Base-by-base conservation (phyloP, 345 rosid species). In the Balakata baccata region DNA sequence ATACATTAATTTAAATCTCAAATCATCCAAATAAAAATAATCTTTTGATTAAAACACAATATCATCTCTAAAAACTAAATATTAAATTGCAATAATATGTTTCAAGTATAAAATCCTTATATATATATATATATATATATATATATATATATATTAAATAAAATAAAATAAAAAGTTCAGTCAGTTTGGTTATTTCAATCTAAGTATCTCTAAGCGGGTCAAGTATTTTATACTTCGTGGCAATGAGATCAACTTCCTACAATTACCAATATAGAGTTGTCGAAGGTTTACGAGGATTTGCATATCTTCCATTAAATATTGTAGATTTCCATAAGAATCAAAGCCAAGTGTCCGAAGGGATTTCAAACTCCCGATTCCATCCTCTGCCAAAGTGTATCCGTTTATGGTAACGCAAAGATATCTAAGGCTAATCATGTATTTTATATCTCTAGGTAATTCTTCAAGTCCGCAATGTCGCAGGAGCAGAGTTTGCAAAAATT, bases 391-490 rank as follows among this genome's bases (percentile, higher is more conserved):
- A 67, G 12, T 10, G 50, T 11, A 71, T 61, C 79, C 81, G 3
- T 69, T 60, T 0, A 80, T 76, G 52, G 81, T 73, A 66, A 79
- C 17, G 17, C 14, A 56, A 20, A 80, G 47, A 41, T 11, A 62
- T 67, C 71, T 61, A 7, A 80, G 83, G 68, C 47, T 77, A 65
- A 72, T 67, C 74, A 83, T 29, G 22, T 12, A 58, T 53, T 20
- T 68, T 6, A 74, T 45, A 38, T 80, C 78, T 25, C 16, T 37
- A 0, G 81, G 79, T 70, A 83, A 47, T 72, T 64, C 80, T 68
- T 77, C 70, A 11, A 80, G 46, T 13, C 60, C 51, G 20, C 80
- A 79, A 1, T 39, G 14, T 0, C 60, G 54, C 7, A 77, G 69
- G 13, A 52, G 37, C 12, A 81, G 69, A 51, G 43, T 61, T 68